Percentiles rank a stretch among this genome's conserved stretches.
These are phyloP conservation scores for Colletotrichum musae DNA, from an alignment of 2,329 filamentous ascomycete species.

Conservation along the genomic window DNA sequence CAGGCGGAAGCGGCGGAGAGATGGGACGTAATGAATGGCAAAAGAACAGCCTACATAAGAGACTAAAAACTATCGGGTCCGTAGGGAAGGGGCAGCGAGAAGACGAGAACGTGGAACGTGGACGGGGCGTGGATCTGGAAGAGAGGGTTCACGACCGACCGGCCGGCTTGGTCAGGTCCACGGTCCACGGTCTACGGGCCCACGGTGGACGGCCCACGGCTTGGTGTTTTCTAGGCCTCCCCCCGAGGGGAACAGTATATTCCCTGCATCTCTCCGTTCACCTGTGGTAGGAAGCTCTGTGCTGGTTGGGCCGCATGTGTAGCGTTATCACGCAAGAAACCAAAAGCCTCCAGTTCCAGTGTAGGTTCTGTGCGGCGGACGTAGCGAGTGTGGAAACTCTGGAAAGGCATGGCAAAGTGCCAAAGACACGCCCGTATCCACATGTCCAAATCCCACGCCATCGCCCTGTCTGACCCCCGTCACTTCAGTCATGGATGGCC, in stretches of 20 bases:
- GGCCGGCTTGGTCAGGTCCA: slow-evolving; percentile 22
- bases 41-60: slow-evolving; percentile 2
- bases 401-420: background rate
- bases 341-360: background rate
- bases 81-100: slow-evolving; percentile 9
- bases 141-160: background rate
- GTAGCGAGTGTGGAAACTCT: background rate
- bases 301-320: slow-evolving; percentile 16
- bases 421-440: background rate
- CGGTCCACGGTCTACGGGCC: background rate
- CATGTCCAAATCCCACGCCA: slow-evolving; percentile 13
- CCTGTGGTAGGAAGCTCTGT: background rate
- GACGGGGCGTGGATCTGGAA: background rate
- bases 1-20: slow-evolving; percentile 37
- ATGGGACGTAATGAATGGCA: slow-evolving; percentile 35
- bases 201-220: background rate
- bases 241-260: too few relatives aligned
- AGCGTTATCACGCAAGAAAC: slow-evolving; percentile 25
- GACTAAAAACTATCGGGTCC: too few relatives aligned
- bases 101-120: background rate
- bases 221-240: too few relatives aligned
- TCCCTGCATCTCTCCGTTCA: too few relatives aligned
- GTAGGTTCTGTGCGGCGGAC: too few relatives aligned
- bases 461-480: slow-evolving; percentile 9
- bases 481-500: too few relatives aligned